Evolutionary conservation across 768 basidiomycete genomes (phyloP), one percentile per base, ranked within the genome.

Genomic region (Suillus ampliporus): DNA sequence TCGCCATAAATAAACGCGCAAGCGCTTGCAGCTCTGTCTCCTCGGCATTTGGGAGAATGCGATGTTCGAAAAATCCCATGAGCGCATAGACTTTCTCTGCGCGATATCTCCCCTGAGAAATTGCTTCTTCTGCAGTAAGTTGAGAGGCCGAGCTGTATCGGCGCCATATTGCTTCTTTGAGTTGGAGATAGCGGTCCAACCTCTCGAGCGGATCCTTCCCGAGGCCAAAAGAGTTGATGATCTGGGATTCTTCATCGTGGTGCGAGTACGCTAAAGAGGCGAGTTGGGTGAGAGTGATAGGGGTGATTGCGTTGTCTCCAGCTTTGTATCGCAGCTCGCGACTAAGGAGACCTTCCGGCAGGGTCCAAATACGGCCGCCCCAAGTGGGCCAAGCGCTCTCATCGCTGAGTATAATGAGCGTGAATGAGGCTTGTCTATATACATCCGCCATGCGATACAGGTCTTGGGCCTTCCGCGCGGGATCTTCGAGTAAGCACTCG

Each of bases 41-140:
- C 44, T 51, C 19, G 21, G 31, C 19, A n/a, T 68, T 50, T 13
- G 66, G 71, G 13, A 51, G 26, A 47, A 71, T 71, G 1, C 62
- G 72, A 50, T 70, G 70, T 34, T 64, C 60, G 23, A 74, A 72
- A 50, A 74, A 70, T 2, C 65, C 68, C 72, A 69, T 70, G 1
- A 74, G 64, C 10, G 67, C 62, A 14, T 69, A 72, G 40, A 74
- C 70, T 26, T 60, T 72, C n/a, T 71, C 71, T 41, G 66, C 63
- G 3, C 2, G n/a, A 57, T 57, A 41, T 40, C 56, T 57, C 37
- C 9, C 37, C 19, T 41, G n/a, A n/a, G n/a, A n/a, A n/a, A n/a
- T n/a, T n/a, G n/a, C n/a, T n/a, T n/a, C n/a, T n/a, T n/a, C n/a
- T n/a, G n/a, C n/a, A n/a, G n/a, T n/a, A n/a, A n/a, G n/a, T n/a